Percentiles rank a stretch among this genome's conserved stretches.
phyloP scores from a whole-genome alignment of 78 protist genomes.

The Dictyostelium capitatum region DNA sequence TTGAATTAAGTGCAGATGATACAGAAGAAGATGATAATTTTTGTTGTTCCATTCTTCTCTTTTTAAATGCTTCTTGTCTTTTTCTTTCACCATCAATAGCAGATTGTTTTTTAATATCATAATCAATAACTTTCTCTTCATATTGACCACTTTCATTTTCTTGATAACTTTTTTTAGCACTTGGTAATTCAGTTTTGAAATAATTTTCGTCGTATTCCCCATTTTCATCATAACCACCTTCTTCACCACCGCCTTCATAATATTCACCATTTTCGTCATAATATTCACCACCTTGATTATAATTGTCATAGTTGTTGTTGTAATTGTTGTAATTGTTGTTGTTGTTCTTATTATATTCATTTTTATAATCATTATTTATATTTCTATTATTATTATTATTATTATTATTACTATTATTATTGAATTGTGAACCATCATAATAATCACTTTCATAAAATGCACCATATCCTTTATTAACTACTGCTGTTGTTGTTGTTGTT shows the following conservation, averaged over 20 bases:
- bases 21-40: background rate
- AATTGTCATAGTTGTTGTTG: background rate
- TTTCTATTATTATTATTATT: background rate
- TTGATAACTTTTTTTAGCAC: slow-evolving; percentile 3
- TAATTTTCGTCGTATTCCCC: background rate
- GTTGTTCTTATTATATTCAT: background rate
- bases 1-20: background rate
- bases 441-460: slow-evolving; percentile 23
- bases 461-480: background rate
- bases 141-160: slow-evolving; percentile 18
- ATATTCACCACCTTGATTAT: background rate
- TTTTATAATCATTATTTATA: background rate
- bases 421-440: background rate
- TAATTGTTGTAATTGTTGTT: background rate
- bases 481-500: background rate
- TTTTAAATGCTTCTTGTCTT: slow-evolving; percentile 68
- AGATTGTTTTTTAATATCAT: slow-evolving; percentile 62
- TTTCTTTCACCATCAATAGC: slow-evolving; percentile 68
- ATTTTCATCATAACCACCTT: background rate
- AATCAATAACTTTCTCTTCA: slow-evolving; percentile 22
- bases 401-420: background rate
- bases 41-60: slow-evolving; percentile 42
- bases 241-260: background rate
- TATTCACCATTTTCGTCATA: background rate
- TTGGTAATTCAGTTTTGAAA: background rate